Evolutionary conservation across 2,329 filamentous ascomycete genomes (phyloP).

Genomic region (Gaeumannomyces tritici): DNA sequence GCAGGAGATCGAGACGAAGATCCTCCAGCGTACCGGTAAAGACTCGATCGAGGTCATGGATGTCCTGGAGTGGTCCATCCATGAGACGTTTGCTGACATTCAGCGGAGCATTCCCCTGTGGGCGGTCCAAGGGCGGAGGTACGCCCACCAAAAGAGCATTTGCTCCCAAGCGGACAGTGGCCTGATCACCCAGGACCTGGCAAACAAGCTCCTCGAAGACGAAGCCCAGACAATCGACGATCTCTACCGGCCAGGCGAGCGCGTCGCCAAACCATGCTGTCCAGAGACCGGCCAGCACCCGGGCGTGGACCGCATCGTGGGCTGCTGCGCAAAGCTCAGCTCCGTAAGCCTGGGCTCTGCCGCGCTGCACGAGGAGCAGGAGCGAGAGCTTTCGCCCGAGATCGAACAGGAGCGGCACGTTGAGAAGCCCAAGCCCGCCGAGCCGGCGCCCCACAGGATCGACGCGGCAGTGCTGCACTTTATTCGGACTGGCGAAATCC

Average conservation of each 20-base stretch:
- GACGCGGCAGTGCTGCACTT: conserved; percentile 32
- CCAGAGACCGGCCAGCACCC: not conserved
- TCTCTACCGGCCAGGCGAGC: conserved; percentile 34
- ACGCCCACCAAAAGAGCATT: conserved; percentile 27
- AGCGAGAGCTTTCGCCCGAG: conserved; percentile 58
- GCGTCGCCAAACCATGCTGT: not conserved
- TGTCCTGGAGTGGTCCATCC: conserved; percentile 50
- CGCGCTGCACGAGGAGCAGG: conserved; percentile 50
- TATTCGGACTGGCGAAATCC: conserved; percentile 23
- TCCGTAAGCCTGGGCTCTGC: not conserved
- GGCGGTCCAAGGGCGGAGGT: conserved; percentile 48
- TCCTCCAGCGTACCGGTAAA: conserved; percentile 22
- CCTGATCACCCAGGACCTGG: conserved; percentile 16
- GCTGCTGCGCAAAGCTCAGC: not conserved
- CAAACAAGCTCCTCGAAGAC: conserved; percentile 35
- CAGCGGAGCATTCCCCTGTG: conserved; percentile 45
- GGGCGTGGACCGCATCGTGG: not conserved
- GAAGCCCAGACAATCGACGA: conserved; percentile 42
- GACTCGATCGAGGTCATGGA: conserved; percentile 35
- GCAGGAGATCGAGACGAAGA: conserved; percentile 46
- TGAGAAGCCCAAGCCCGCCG: conserved; percentile 31
- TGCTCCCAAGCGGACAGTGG: conserved; percentile 17
- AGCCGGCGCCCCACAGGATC: conserved; percentile 29
- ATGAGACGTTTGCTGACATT: conserved; percentile 33
- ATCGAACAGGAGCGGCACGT: conserved; percentile 49